Conservation (phyloP, 108 stramenopile species). For the Pseudonitzschia delicatissima region DNA sequence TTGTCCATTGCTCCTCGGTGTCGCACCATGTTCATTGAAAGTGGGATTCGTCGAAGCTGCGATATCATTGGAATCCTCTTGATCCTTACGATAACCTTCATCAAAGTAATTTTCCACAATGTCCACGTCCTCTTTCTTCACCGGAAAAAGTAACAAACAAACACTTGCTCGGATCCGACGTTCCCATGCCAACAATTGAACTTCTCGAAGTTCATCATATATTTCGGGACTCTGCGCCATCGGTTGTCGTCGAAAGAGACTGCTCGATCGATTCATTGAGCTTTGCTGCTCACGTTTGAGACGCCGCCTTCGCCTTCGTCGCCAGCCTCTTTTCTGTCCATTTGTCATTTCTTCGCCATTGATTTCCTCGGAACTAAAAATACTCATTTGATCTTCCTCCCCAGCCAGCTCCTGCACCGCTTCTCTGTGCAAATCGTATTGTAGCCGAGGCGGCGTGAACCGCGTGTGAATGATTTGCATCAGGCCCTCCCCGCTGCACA, state of each 20-base stretch:
- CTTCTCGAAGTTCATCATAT: conserved; percentile 58
- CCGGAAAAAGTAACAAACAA: conserved; percentile 73
- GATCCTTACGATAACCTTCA: conserved; percentile 31
- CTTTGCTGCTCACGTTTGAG: neutral
- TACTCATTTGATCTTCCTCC: neutral
- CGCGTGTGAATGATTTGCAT: conserved; percentile 51
- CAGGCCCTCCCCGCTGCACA: conserved; percentile 64
- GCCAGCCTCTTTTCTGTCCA: conserved; percentile 4
- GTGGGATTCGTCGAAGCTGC: neutral
- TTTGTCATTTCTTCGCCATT: neutral
- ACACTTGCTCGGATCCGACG: conserved; percentile 67
- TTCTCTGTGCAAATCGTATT: conserved; percentile 34
- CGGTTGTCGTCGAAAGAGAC: conserved; percentile 21
- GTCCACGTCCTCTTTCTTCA: conserved; percentile 71
- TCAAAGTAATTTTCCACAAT: conserved; percentile 62
- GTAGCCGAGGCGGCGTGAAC: conserved; percentile 38
- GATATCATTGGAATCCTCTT: conserved; percentile 4
- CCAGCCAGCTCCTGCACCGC: conserved; percentile 1
- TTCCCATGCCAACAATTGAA: conserved; percentile 73
- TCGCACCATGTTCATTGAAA: neutral
- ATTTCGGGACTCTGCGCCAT: conserved; percentile 11
- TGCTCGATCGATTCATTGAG: conserved; percentile 8
- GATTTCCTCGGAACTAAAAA: neutral
- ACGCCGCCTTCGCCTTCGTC: neutral
- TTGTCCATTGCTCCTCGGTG: neutral